Base-by-base conservation (phyloP, 148 eudicot species). In the Fagopyrum tataricum region DNA sequence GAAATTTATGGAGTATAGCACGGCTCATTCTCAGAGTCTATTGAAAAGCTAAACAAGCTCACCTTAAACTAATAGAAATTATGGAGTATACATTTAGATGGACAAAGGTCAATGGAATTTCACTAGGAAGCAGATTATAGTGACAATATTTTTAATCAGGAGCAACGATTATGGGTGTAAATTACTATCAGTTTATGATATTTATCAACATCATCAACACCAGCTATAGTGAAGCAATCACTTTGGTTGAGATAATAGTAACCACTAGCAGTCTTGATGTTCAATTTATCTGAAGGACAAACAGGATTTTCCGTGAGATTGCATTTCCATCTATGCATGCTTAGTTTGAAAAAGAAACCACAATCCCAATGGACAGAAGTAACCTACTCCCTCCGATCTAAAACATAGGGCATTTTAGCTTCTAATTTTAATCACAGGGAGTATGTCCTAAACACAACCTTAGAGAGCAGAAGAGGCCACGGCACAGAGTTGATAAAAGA, bases 51-150 rank as follows among this genome's bases (percentile, higher is more conserved):
- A 64, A 64, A 41, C 39, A 58, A 40, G 41, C 44, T 20, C 47
- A 96, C 99, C 95, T 96, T 80, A 83, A 87, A 90, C 76, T 97
- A 92, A 85, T 96, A 96, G 78, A 96, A 96, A 44, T 97, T 97
- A 85, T 87, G 92, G 41, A 13, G 69, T 64, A 64, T 64, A 39
- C 18, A 64, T 64, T 31, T 31, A 15, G 42, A 64, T 64, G 31
- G 21, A 46, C 37, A 64, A 64, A 64, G 69, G 14, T 64, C 44
- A 64, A 26, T n/a, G 2, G 8, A 64, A 15, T 31, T 64, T 39
- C 43, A 64, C 20, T 10, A 37, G n/a, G 69, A 42, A 37, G 39
- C 10, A 7, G 18, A 31, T 31, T 15, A 31, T 7, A 39, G 18
- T 64, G 17, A 7, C 44, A 31, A 37, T 42, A n/a, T 37, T 64